phyloP scores from a whole-genome alignment of 176 grass and related monocot genomes.

The Musa acuminata region DNA sequence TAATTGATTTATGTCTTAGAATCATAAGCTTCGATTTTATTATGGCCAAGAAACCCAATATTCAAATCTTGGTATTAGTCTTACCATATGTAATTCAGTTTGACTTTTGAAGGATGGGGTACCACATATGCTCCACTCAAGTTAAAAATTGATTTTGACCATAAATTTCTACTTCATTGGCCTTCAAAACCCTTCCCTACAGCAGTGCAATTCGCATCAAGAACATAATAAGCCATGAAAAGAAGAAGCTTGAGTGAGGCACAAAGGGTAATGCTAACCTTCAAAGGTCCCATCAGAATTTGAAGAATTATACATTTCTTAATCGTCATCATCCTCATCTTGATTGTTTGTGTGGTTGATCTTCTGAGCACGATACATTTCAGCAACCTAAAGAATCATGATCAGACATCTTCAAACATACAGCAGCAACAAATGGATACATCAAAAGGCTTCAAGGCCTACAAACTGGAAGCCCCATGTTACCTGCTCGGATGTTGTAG shows the following conservation, averaged over 20 bases:
- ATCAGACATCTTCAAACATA: background rate
- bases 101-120: too few relatives aligned
- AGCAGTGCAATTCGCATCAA: background rate
- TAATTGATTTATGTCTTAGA: too few relatives aligned
- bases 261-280: background rate
- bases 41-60: too few relatives aligned
- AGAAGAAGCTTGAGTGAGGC: background rate
- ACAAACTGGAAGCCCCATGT: background rate
- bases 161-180: too few relatives aligned
- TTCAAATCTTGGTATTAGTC: too few relatives aligned
- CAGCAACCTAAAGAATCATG: slow-evolving; percentile 63
- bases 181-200: too few relatives aligned
- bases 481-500: slow-evolving; percentile 83
- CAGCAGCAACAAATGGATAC: background rate
- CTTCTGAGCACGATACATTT: slow-evolving; percentile 90
- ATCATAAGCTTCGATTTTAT: too few relatives aligned
- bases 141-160: too few relatives aligned
- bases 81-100: too few relatives aligned
- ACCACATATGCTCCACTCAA: too few relatives aligned
- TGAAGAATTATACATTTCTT: slow-evolving; percentile 10
- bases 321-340: slow-evolving; percentile 86
- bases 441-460: background rate
- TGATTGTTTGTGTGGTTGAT: slow-evolving; percentile 64
- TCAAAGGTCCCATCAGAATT: background rate
- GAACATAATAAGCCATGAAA: background rate